These are phyloP conservation scores for Immersiella caudata DNA, from an alignment of 495 filamentous ascomycete species.

Conservation along the genomic window DNA sequence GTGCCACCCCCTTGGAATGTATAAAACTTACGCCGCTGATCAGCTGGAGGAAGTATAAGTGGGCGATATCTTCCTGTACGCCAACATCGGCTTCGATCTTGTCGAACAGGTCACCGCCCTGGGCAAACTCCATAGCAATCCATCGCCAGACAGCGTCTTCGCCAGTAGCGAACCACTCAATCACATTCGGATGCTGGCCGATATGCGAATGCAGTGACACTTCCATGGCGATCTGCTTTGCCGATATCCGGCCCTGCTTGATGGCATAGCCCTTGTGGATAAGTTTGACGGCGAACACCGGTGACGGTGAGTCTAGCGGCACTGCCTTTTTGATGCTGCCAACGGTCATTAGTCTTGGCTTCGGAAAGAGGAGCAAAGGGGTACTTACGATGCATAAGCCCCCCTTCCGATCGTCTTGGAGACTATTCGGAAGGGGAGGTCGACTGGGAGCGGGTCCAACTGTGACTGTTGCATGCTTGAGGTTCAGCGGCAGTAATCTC, in stretches of 20 bases:
- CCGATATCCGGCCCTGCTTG: constrained; percentile 81
- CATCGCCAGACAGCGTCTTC: constrained; percentile 91
- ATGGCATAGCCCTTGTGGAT: constrained; percentile 96
- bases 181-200: constrained; percentile 87
- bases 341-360: constrained; percentile 25
- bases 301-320: constrained; percentile 65
- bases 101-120: constrained; percentile 96
- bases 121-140: constrained; percentile 98
- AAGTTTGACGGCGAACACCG: constrained; percentile 95
- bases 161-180: constrained; percentile 83
- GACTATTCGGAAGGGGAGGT: constrained; percentile 91
- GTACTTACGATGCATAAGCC: constrained; percentile 90
- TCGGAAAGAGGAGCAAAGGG: background rate
- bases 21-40: constrained; percentile 90
- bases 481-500: constrained; percentile 15
- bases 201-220: constrained; percentile 85
- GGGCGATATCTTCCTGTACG: constrained; percentile 87
- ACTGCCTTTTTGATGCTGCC: constrained; percentile 90
- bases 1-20: constrained; percentile 88
- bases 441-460: constrained; percentile 77
- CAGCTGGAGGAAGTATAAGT: constrained; percentile 94
- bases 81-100: constrained; percentile 98
- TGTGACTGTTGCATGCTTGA: constrained; percentile 70
- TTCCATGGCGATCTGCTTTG: constrained; percentile 87
- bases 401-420: constrained; percentile 95